phyloP scores from a whole-genome alignment of 2,329 filamentous ascomycete genomes.

The Claviceps quebecensis region DNA sequence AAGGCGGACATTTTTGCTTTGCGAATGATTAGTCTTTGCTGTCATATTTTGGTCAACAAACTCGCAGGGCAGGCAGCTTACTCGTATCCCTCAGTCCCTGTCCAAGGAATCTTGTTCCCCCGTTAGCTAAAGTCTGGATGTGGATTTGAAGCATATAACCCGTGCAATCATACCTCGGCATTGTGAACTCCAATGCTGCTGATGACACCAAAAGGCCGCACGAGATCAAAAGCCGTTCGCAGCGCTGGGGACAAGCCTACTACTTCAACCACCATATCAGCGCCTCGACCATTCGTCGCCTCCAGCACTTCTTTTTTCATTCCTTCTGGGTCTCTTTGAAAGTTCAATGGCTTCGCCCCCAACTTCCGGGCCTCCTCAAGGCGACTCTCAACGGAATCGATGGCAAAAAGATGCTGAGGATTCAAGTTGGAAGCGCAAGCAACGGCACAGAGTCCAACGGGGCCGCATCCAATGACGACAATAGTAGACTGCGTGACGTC shows the following conservation, averaged over 20 bases:
- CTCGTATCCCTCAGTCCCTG: conserved; percentile 47
- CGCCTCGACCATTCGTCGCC: conserved; percentile 65
- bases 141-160: not conserved
- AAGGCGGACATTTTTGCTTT: conserved; percentile 54
- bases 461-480: conserved; percentile 73
- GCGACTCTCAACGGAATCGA: conserved; percentile 64
- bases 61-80: conserved; percentile 14
- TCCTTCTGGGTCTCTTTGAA: conserved; percentile 44
- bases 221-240: conserved; percentile 54
- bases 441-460: conserved; percentile 72
- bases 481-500: conserved; percentile 43
- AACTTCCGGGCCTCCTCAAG: conserved; percentile 58
- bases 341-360: conserved; percentile 75
- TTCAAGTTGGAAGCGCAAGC: conserved; percentile 62
- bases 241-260: conserved; percentile 58
- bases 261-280: conserved; percentile 72
- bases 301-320: conserved; percentile 58
- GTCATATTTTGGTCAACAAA: not conserved
- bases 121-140: not conserved
- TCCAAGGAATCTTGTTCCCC: conserved; percentile 45
- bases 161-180: conserved; percentile 36
- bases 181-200: conserved; percentile 68
- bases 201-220: conserved; percentile 60
- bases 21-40: conserved; percentile 11
- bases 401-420: conserved; percentile 62